These are phyloP conservation scores for Aspergillus transmontanensis DNA, from an alignment of 2,329 filamentous ascomycete genomes.

Conservation along the genomic window DNA sequence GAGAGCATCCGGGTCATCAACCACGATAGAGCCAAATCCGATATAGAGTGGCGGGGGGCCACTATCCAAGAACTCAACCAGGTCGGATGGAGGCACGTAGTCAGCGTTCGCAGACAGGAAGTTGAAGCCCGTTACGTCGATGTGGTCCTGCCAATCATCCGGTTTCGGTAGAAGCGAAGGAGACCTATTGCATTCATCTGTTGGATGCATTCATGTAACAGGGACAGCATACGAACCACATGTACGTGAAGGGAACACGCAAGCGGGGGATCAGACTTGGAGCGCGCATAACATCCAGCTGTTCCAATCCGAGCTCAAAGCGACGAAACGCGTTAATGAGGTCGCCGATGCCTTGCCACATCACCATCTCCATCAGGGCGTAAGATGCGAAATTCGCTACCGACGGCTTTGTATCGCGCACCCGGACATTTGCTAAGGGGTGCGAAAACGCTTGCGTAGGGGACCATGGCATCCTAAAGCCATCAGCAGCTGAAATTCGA, in stretches of 20 bases:
- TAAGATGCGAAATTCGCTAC: conserved; percentile 80
- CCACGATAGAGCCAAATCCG: conserved; percentile 78
- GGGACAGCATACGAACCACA: conserved; percentile 57
- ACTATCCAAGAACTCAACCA: conserved; percentile 65
- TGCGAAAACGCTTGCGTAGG: conserved; percentile 82
- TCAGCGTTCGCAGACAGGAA: conserved; percentile 70
- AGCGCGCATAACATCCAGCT: conserved; percentile 76
- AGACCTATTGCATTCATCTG: conserved; percentile 47
- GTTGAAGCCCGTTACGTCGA: conserved; percentile 73
- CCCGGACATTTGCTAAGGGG: conserved; percentile 77
- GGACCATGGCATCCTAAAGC: conserved; percentile 75
- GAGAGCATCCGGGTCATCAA: conserved; percentile 72
- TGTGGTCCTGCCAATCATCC: conserved; percentile 71
- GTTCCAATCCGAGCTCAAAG: conserved; percentile 71
- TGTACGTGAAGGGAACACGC: conserved; percentile 81
- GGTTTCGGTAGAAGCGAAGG: conserved; percentile 75
- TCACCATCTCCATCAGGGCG: conserved; percentile 80
- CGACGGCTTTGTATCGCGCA: conserved; percentile 69
- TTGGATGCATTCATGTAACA: no score
- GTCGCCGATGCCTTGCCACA: conserved; percentile 86
- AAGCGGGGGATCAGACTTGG: conserved; percentile 75
- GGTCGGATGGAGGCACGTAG: conserved; percentile 64
- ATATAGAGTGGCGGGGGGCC: conserved; percentile 76
- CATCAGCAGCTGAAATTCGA: not conserved
- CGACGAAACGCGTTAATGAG: conserved; percentile 57